Base-by-base conservation (phyloP, 257 asterid species). In the Cynanchum wilfordii region DNA sequence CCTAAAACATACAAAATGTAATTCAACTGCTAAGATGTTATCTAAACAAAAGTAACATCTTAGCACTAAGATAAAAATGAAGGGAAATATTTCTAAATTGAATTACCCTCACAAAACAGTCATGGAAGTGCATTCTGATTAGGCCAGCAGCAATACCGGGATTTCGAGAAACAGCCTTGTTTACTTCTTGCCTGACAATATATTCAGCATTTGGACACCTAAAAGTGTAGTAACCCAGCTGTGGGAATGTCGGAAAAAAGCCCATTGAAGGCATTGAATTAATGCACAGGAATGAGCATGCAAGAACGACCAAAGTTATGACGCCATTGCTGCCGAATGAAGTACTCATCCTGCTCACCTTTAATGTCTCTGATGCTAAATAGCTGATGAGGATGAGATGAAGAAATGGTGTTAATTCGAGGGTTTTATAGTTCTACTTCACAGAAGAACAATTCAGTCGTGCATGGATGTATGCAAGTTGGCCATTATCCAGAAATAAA, bases 111-210 rank as follows among this genome's bases (percentile, higher is more conserved):
- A 89, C 90, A 51, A 89, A 89, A 74, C 95, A 89, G 62, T 89
- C 92, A 51, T 89, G 95, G 80, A 89, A 87, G 75, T 87, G 92
- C 76, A 87, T 10, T 65, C 92, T 67, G 50, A 89, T 77, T 13
- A 89, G 88, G 59, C 92, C 95, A 20, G 90, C 92, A 52, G 80
- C 95, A 11, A 89, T 44, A 22, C 90, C 95, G 0, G 84, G 84
- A 73, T 82, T 87, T 25, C 12, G 59, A 0, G 82, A 68, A 1
- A 77, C 70, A 1, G 76, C 83, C 24, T 85, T 76, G 60, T 75
- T 36, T 5, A 87, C 90, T 9, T 36, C 79, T 24, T 76, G 78
- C 81, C 47, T 80, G 25, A 89, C 87, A 4, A 89, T 82, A 73
- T 57, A 42, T 73, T 89, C 95, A 0, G 90, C 90, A 1, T 8